phyloP scores from a whole-genome alignment of 768 basidiomycete species.

The Boletus barrowsii region DNA sequence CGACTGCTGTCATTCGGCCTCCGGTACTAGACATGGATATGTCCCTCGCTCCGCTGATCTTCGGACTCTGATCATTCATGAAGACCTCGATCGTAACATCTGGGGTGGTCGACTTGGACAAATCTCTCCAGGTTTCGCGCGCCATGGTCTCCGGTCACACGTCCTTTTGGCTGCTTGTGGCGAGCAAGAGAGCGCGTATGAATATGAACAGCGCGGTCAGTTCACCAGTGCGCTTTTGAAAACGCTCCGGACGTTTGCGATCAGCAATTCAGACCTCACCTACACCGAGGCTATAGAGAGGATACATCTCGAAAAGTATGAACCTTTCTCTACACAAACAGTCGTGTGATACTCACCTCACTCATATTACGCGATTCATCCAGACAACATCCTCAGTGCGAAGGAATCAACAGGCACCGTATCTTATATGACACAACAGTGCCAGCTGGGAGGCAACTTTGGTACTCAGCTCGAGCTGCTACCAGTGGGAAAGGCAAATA shows the following conservation, averaged over 20 bases:
- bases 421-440: slow-evolving; percentile 20
- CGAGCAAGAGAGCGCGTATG: slow-evolving; percentile 31
- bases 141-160: slow-evolving; percentile 35
- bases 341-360: not conserved
- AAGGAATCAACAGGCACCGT: slow-evolving; percentile 20
- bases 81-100: slow-evolving; percentile 29
- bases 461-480: not conserved
- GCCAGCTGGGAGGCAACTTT: slow-evolving; percentile 6
- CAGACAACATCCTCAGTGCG: slow-evolving; percentile 32
- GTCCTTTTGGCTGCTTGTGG: slow-evolving; percentile 44
- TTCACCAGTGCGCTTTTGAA: slow-evolving; percentile 27
- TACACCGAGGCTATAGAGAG: slow-evolving; percentile 22
- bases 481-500: not conserved
- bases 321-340: not conserved
- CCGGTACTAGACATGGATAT: slow-evolving; percentile 30
- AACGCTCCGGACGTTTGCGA: slow-evolving; percentile 1
- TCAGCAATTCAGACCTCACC: slow-evolving; percentile 14
- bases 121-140: slow-evolving; percentile 21
- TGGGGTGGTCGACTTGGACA: slow-evolving; percentile 14
- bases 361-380: not conserved
- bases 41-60: slow-evolving; percentile 7
- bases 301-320: slow-evolving; percentile 9
- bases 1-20: slow-evolving; percentile 45
- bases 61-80: not conserved
- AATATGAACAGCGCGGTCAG: slow-evolving; percentile 18